Conservation (phyloP, 1,284 basidiomycete genomes). For the Calocybe gambosa region DNA sequence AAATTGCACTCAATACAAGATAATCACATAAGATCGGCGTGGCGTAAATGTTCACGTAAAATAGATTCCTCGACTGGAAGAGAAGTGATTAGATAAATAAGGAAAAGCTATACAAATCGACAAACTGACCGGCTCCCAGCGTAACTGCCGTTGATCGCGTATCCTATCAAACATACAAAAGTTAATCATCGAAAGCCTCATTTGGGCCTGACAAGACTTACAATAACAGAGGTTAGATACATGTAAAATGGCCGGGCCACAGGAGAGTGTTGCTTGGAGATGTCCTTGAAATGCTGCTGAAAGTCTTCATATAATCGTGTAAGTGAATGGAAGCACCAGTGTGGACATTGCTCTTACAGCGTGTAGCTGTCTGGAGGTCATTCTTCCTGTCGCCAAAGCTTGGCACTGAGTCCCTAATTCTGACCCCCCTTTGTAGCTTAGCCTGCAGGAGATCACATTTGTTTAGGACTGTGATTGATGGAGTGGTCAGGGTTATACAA, state of each 20-base stretch:
- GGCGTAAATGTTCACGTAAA: constrained; percentile 44
- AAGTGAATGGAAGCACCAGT: not conserved
- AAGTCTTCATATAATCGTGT: constrained; percentile 39
- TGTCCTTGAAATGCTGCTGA: constrained; percentile 62
- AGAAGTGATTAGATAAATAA: not conserved
- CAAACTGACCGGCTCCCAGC: constrained; percentile 47
- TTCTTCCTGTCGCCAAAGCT: constrained; percentile 61
- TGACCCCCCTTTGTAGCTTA: constrained; percentile 55
- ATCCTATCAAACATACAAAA: constrained; percentile 37
- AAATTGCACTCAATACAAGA: constrained; percentile 8
- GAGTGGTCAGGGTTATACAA: not conserved
- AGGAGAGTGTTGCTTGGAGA: constrained; percentile 51
- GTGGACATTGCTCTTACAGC: constrained; percentile 34
- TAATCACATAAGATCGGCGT: constrained; percentile 46
- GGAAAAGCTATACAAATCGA: constrained; percentile 3
- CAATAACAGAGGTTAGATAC: constrained; percentile 70
- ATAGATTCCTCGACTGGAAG: constrained; percentile 45
- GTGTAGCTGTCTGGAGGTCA: constrained; percentile 46
- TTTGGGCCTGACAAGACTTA: constrained; percentile 25
- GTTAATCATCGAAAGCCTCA: constrained; percentile 6
- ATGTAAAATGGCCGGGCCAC: constrained; percentile 61
- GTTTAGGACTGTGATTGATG: constrained; percentile 40
- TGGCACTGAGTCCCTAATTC: constrained; percentile 54
- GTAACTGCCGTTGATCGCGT: constrained; percentile 65
- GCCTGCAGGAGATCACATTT: constrained; percentile 65